A percentile compares a stretch with the other conserved stretches of the same genome.
These are phyloP conservation scores for Penicillium argentinense DNA, from an alignment of 495 filamentous ascomycete genomes.

Conservation along the genomic window DNA sequence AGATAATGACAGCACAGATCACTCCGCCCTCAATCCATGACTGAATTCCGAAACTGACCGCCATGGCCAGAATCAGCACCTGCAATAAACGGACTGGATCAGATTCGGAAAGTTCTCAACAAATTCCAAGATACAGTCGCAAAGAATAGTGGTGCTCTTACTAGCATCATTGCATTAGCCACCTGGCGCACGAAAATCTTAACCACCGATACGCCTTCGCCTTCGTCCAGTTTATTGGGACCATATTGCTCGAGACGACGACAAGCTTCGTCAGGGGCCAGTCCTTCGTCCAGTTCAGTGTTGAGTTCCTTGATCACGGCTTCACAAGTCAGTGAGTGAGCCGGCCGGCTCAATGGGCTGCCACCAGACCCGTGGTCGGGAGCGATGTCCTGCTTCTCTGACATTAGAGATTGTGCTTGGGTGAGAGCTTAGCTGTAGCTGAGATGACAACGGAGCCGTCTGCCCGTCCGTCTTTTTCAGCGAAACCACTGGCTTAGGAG, in stretches of 20 bases:
- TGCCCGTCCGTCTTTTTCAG: too few species aligned
- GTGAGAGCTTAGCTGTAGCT: too few species aligned
- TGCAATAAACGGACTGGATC: too few species aligned
- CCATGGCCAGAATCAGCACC: slow-evolving; percentile 69
- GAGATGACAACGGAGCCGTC: too few species aligned
- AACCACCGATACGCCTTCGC: slow-evolving; percentile 54
- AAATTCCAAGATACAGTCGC: too few species aligned
- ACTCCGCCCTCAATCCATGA: slow-evolving; percentile 70
- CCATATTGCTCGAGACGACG: slow-evolving; percentile 56
- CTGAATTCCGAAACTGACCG: slow-evolving; percentile 67
- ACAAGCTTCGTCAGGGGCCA: slow-evolving; percentile 55
- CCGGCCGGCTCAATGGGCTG: too few species aligned
- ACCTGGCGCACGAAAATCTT: slow-evolving; percentile 62
- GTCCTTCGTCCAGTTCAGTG: slow-evolving; percentile 59
- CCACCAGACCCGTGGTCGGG: too few species aligned
- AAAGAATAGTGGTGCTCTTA: too few species aligned
- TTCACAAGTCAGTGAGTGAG: slow-evolving; percentile 61
- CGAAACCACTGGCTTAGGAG: too few species aligned
- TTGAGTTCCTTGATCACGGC: slow-evolving; percentile 57
- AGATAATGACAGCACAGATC: slow-evolving; percentile 59
- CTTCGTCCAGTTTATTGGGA: slow-evolving; percentile 59
- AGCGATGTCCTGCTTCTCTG: too few species aligned
- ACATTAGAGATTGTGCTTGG: too few species aligned
- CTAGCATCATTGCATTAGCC: slow-evolving; percentile 68
- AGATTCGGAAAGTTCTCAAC: too few species aligned